Base-by-base conservation (phyloP, 306 rosid species). In the Coriaria nepalensis region DNA sequence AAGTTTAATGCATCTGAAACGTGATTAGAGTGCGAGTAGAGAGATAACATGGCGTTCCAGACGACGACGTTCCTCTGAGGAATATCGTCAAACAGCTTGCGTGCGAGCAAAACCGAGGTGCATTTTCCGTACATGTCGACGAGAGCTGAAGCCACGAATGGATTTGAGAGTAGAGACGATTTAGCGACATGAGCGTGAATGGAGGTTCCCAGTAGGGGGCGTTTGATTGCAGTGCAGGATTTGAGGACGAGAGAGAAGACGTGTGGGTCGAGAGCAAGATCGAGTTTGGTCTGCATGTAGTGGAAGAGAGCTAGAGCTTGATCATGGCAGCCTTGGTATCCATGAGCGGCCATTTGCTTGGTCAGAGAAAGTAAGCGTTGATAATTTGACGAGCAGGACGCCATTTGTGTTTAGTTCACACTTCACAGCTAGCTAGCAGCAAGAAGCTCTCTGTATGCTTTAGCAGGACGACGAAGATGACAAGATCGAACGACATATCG, bases 171-270 rank as follows among this genome's bases (percentile, higher is more conserved):
- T 9, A 64, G 65, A 2, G 82, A 73, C 6, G 79, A 55, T 33
- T 85, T 85, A 55, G 60, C 10, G 33, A 59, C 65, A 37, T 81
- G 87, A 44, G 87, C 70, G 39, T 85, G 95, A 48, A 85, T 61
- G 59, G 93, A 49, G 8, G 72, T 56, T 53, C 75, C 95, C 13
- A 85, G 86, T 37, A 37, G 67, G 4, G 84, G 68, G 35, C 66
- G 70, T 45, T 57, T 58, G 43, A 57, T 46, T 57, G 84, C 52
- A 7, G 95, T 57, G 73, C 93, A 85, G 55, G 95, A 85, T 63
- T 81, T 85, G 63, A 81, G 82, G 53, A 61, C 57, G 61, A 81
- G 82, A 50, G 93, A 78, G 79, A 81, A 73, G 53, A 85, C 84
- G 44, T 85, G 95, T 33, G 93, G 71, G 57, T 85, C 95, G 9